These are phyloP conservation scores for Nymphaea thermarum DNA, from an alignment of 164 flowering plant species.

Conservation along the genomic window DNA sequence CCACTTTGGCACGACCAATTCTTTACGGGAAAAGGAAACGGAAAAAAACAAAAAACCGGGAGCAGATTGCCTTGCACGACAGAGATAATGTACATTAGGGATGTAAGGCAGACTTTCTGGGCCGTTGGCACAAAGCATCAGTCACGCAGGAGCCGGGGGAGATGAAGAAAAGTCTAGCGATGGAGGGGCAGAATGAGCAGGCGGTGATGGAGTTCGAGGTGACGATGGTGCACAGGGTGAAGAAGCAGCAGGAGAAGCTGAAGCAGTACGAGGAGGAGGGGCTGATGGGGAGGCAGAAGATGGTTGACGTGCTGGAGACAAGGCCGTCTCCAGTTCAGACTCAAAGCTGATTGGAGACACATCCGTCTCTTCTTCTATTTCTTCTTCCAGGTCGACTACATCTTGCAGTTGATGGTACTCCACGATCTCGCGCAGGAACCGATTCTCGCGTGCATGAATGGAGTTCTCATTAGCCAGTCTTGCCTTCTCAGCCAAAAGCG, in stretches of 20 bases:
- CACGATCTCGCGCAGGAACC: constrained; percentile 85
- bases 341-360: constrained; percentile 27
- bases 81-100: not conserved
- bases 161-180: not conserved
- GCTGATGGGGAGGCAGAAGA: not conserved
- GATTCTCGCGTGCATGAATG: constrained; percentile 75
- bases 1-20: not conserved
- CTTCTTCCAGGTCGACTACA: constrained; percentile 79
- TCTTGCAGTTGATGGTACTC: constrained; percentile 98
- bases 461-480: constrained; percentile 86
- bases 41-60: no score
- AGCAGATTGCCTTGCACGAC: not conserved
- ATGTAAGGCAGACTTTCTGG: not conserved
- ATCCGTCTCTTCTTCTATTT: constrained; percentile 76
- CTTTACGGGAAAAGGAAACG: not conserved
- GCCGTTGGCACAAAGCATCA: not conserved
- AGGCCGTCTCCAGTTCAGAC: not conserved
- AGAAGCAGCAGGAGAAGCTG: not conserved
- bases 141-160: not conserved
- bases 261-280: not conserved
- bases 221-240: not conserved
- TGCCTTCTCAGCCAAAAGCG: constrained; percentile 86
- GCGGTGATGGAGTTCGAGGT: not conserved
- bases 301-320: not conserved
- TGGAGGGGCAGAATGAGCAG: not conserved